Percentiles rank a stretch among this genome's conserved stretches.
These are phyloP conservation scores for Fusarium udum DNA, from an alignment of 2,329 filamentous ascomycete species.

Conservation along the genomic window DNA sequence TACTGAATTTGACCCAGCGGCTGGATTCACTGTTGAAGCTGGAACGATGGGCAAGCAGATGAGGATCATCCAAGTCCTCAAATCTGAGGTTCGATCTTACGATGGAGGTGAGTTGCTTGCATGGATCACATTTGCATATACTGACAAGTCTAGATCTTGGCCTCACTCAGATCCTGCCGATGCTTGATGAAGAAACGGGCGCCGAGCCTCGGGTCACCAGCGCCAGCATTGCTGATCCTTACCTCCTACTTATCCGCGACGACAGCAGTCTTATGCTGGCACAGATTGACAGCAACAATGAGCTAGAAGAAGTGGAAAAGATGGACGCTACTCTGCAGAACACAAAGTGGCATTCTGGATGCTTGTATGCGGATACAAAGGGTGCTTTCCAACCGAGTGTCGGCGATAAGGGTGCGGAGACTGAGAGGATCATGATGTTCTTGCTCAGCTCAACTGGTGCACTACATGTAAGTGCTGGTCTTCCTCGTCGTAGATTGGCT, in stretches of 20 bases:
- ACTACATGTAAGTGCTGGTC: constrained; percentile 69
- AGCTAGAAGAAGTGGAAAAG: constrained; percentile 83
- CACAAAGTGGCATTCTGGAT: constrained; percentile 84
- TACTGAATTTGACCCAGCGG: constrained; percentile 91
- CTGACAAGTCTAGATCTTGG: constrained; percentile 73
- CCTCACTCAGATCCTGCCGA: constrained; percentile 88
- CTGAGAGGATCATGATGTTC: constrained; percentile 73
- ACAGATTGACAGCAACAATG: constrained; percentile 78
- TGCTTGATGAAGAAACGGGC: constrained; percentile 90
- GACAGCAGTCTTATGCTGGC: constrained; percentile 84
- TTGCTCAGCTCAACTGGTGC: constrained; percentile 79
- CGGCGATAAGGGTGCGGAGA: constrained; percentile 52
- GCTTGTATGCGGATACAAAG: constrained; percentile 76
- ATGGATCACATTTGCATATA: not conserved
- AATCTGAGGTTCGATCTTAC: constrained; percentile 88
- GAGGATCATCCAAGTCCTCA: constrained; percentile 87
- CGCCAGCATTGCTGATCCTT: constrained; percentile 88
- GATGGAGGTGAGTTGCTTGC: constrained; percentile 75
- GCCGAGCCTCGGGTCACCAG: constrained; percentile 80
- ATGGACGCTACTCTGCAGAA: constrained; percentile 64
- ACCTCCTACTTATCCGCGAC: constrained; percentile 82
- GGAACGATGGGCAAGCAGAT: constrained; percentile 83
- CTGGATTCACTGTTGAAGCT: constrained; percentile 86
- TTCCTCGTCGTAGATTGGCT: not conserved
- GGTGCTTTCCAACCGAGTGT: constrained; percentile 61